Percentiles rank a stretch among this genome's conserved stretches.
Conservation (phyloP, 192 early-diverging fungal genomes). For the Coemansia sp. region DNA sequence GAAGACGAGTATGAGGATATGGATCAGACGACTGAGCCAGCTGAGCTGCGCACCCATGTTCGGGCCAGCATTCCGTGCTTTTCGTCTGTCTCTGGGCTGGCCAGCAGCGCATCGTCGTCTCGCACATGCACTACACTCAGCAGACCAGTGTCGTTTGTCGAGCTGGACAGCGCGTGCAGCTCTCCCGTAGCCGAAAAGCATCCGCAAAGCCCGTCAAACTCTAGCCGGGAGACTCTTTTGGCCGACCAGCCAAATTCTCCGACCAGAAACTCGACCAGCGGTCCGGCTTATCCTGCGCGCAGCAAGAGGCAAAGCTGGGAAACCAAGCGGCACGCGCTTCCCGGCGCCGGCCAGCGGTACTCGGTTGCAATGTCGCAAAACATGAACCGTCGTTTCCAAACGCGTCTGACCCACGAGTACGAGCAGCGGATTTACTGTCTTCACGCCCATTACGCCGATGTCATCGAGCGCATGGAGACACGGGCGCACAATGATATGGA, state of each 20-base stretch:
- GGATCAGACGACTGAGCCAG: slow-evolving; percentile 2
- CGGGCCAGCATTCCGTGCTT: slow-evolving; percentile 23
- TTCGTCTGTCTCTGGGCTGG: slow-evolving; percentile 3
- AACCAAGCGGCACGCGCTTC: background rate
- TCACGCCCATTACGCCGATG: slow-evolving; percentile 48
- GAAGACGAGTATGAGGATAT: slow-evolving; percentile 28
- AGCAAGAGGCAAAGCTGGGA: slow-evolving; percentile 6
- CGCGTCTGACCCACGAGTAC: slow-evolving; percentile 38
- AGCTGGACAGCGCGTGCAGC: slow-evolving; percentile 6
- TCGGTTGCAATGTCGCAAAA: slow-evolving; percentile 50
- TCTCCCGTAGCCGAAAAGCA: slow-evolving; percentile 8
- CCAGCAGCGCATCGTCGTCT: slow-evolving; percentile 22
- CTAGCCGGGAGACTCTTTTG: slow-evolving; percentile 20
- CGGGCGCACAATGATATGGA: slow-evolving; percentile 28
- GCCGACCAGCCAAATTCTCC: background rate
- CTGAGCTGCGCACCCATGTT: slow-evolving; percentile 4
- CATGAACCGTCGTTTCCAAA: slow-evolving; percentile 45
- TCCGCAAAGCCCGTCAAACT: slow-evolving; percentile 21
- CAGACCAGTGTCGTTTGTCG: slow-evolving; percentile 14
- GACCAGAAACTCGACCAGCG: background rate
- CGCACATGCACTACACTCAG: slow-evolving; percentile 16
- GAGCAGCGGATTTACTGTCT: slow-evolving; percentile 54
- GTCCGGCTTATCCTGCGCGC: background rate
- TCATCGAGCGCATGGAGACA: slow-evolving; percentile 41
- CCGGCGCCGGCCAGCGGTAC: slow-evolving; percentile 24